phyloP scores from a whole-genome alignment of 2,329 filamentous ascomycete genomes.

The Penicillium sp. region DNA sequence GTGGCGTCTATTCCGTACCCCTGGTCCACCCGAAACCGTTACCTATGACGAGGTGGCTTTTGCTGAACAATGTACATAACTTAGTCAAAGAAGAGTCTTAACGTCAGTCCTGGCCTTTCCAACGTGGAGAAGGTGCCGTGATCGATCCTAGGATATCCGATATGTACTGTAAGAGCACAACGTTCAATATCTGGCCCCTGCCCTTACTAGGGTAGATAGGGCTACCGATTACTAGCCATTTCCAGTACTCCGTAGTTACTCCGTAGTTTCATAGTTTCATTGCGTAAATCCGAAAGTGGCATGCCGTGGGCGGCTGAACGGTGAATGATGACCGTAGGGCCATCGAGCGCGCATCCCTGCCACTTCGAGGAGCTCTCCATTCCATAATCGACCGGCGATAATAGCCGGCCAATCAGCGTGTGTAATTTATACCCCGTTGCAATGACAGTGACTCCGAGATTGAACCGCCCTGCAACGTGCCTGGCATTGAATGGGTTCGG shows the following conservation, averaged over 20 bases:
- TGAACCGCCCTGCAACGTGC: background rate
- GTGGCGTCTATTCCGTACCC: no score
- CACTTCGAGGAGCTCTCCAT: background rate
- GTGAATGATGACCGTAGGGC: background rate
- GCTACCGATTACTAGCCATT: no score
- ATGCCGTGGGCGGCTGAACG: background rate
- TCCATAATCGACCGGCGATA: background rate
- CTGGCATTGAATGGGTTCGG: background rate
- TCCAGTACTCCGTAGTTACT: no score
- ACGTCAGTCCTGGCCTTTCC: background rate
- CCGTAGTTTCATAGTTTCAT: no score
- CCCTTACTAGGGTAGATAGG: no score
- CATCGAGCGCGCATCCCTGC: conserved; percentile 1
- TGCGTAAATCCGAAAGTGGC: no score
- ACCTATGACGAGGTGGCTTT: conserved; percentile 3
- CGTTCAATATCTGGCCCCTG: no score
- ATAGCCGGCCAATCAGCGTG: background rate
- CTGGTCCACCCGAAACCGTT: background rate
- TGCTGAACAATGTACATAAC: background rate
- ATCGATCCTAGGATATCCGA: background rate
- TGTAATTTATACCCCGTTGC: background rate
- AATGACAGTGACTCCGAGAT: background rate
- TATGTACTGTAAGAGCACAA: background rate
- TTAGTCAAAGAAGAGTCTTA: background rate
- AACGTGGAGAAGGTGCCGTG: background rate